Evolutionary conservation across 1,284 basidiomycete species (phyloP), one percentile per base, ranked within the genome.

Genomic region (Cutaneotrichosporon cutaneum): DNA sequence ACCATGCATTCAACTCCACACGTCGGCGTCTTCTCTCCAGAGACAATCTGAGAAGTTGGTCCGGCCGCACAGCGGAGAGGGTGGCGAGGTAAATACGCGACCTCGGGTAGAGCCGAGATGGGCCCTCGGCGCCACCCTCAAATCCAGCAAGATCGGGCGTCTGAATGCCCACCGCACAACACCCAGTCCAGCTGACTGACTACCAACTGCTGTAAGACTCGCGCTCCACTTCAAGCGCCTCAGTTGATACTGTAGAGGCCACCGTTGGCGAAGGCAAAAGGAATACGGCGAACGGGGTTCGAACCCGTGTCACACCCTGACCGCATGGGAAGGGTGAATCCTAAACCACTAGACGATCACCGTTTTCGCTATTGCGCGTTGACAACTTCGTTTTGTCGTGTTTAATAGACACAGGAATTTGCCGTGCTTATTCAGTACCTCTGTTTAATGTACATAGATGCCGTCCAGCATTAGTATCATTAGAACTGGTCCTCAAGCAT

Each of bases 321-420:
- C 48, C 16, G 26, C 13, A 30, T 50, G 48, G 48, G 48, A 50
- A 50, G 48, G 26, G 48, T 50, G 26, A 50, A 50, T 50, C 48
- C 48, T 50, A 50, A 42, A 50, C 48, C 48, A 50, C 48, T 50
- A 50, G 48, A 50, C 48, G 48, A 50, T 50, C 24, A 30, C 48
- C 48, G 48, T 50, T 48, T 22, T 14, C 42, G 18, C 42, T 24
- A n/a, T 47, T 22, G 8, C 5, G n/a, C 44, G 16, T 30, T 30
- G 30, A 30, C 30, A 30, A 30, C 9, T 30, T n/a, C n/a, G n/a
- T n/a, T n/a, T n/a, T n/a, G n/a, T n/a, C n/a, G n/a, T n/a, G n/a
- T n/a, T n/a, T n/a, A n/a, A n/a, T n/a, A n/a, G n/a, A n/a, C n/a
- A n/a, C n/a, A n/a, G n/a, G n/a, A n/a, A n/a, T n/a, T n/a, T n/a